A percentile compares a stretch with the other conserved stretches of the same genome.
phyloP scores from a whole-genome alignment of 1,284 basidiomycete species.

The Hypsizygus ulmarius region DNA sequence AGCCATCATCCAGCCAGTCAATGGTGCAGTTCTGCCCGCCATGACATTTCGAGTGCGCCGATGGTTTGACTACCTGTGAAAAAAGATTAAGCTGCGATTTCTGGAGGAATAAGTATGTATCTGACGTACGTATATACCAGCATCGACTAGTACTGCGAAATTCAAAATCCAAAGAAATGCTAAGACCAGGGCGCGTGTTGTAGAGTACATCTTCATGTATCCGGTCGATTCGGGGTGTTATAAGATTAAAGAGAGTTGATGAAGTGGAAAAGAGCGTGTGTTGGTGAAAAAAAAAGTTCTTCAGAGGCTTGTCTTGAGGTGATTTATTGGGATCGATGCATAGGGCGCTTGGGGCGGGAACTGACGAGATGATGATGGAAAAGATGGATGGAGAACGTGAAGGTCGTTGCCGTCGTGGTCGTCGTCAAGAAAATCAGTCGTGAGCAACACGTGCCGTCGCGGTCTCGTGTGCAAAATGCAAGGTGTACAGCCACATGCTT shows the following conservation, averaged over 20 bases:
- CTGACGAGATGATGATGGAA: constrained; percentile 8
- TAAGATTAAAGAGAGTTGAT: constrained; percentile 14
- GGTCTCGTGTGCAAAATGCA: no score
- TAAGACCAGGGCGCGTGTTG: constrained; percentile 24
- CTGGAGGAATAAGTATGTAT: neutral
- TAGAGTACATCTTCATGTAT: constrained; percentile 22
- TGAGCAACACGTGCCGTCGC: constrained; percentile 3
- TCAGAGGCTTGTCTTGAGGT: constrained; percentile 1
- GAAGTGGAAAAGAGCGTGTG: neutral
- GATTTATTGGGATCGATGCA: constrained; percentile 7
- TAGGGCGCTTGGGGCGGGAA: neutral
- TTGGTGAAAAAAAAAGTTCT: constrained; percentile 4
- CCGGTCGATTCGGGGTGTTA: neutral
- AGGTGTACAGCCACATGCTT: no score
- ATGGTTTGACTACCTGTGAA: constrained; percentile 50
- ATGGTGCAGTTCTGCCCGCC: constrained; percentile 53
- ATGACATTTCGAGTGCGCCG: constrained; percentile 39
- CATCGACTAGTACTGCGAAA: constrained; percentile 22
- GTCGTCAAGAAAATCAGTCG: constrained; percentile 13
- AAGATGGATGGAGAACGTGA: constrained; percentile 10
- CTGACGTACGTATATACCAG: constrained; percentile 33
- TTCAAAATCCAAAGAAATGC: constrained; percentile 23
- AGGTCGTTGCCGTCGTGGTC: constrained; percentile 11
- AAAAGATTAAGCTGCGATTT: neutral
- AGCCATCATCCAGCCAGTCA: constrained; percentile 61